These are phyloP conservation scores for Corchorus olitorius DNA, from an alignment of 345 rosid species.

Conservation along the genomic window DNA sequence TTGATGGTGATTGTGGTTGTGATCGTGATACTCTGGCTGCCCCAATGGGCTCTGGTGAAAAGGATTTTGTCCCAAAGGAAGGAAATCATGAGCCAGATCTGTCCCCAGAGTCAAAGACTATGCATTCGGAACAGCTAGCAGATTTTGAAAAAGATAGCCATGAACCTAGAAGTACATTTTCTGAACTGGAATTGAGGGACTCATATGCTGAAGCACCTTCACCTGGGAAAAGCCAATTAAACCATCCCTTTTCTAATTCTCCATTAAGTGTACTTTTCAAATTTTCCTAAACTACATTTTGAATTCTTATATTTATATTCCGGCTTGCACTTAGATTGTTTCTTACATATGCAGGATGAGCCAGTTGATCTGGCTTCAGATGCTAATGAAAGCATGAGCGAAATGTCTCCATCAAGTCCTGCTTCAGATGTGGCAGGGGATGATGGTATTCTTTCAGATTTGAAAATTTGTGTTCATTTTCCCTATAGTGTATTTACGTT, in stretches of 20 bases:
- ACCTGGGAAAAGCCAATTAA: constrained; percentile 41
- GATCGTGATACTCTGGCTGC: constrained; percentile 28
- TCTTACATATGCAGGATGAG: constrained; percentile 47
- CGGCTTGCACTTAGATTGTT: constrained; percentile 19
- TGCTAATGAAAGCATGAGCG: constrained; percentile 51
- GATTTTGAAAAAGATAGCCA: constrained; percentile 29
- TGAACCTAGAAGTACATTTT: constrained; percentile 35
- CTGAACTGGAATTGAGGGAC: constrained; percentile 36
- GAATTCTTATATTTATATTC: constrained; percentile 9
- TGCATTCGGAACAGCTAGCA: constrained; percentile 31
- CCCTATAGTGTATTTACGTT: constrained; percentile 10
- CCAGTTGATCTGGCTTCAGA: constrained; percentile 51
- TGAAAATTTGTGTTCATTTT: constrained; percentile 9
- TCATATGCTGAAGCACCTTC: constrained; percentile 41
- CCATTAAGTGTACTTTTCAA: constrained; percentile 52
- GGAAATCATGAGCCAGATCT: constrained; percentile 28
- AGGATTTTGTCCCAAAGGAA: constrained; percentile 29
- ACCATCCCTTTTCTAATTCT: constrained; percentile 40
- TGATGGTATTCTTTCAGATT: constrained; percentile 40
- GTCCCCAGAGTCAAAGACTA: constrained; percentile 31
- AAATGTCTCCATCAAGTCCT: constrained; percentile 49
- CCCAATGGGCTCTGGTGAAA: constrained; percentile 16
- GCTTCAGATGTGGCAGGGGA: constrained; percentile 51
- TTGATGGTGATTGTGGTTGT: constrained; percentile 35
- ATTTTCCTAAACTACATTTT: constrained; percentile 20